phyloP scores from a whole-genome alignment of 345 rosid species.

The Corymbia maculata region DNA sequence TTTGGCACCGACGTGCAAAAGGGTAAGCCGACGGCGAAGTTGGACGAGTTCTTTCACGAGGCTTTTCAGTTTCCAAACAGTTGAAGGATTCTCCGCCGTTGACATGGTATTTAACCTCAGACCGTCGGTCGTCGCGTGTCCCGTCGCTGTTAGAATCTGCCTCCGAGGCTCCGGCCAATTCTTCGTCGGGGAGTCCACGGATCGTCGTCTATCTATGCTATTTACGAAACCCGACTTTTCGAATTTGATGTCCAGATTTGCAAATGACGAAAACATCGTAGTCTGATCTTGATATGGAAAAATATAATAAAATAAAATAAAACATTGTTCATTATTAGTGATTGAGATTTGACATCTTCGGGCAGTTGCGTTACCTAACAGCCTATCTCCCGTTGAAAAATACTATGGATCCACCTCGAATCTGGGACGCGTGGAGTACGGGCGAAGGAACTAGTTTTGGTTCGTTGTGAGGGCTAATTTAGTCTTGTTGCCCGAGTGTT shows the following conservation, averaged over 20 bases:
- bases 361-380: too few species aligned
- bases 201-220: neutral
- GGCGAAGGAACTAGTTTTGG: neutral
- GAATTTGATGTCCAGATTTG: neutral
- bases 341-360: neutral
- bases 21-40: neutral
- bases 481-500: neutral
- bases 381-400: too few species aligned
- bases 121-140: neutral
- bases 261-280: neutral
- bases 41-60: neutral
- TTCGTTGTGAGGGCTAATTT: neutral
- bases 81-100: neutral
- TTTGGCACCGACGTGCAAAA: neutral
- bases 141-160: neutral
- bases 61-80: neutral
- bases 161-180: neutral
- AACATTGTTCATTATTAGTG: neutral
- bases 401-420: neutral
- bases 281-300: neutral
- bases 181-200: neutral
- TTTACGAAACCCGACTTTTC: neutral
- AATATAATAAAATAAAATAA: neutral
- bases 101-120: neutral
- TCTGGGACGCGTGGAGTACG: neutral